These are phyloP conservation scores for Xylaria sp. DNA, from an alignment of 2,329 filamentous ascomycete species.

Conservation along the genomic window DNA sequence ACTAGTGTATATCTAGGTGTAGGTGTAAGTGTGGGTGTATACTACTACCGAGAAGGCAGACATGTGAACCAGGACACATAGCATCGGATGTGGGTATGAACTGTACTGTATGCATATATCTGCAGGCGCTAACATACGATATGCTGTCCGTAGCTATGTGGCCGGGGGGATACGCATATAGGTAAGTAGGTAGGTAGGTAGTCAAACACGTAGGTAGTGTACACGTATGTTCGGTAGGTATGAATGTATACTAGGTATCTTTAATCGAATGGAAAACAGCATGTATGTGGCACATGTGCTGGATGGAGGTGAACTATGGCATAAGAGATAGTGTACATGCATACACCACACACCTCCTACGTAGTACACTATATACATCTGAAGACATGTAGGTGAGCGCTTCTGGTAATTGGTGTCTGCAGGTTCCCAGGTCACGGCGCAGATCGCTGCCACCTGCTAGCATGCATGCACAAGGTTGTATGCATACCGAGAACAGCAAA, in stretches of 20 bases:
- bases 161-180: conserved; percentile 4
- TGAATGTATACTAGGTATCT: conserved; percentile 2
- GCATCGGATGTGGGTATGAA: neutral
- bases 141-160: conserved; percentile 12
- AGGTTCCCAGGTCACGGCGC: conserved; percentile 30
- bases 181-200: neutral
- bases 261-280: conserved; percentile 15
- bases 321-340: neutral
- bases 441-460: conserved; percentile 34
- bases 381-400: conserved; percentile 38
- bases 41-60: neutral
- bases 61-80: neutral
- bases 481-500: conserved; percentile 22
- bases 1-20: neutral
- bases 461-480: conserved; percentile 26
- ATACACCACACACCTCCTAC: neutral
- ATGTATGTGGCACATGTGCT: conserved; percentile 21
- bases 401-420: conserved; percentile 34
- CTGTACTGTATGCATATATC: conserved; percentile 4
- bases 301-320: neutral
- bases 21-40: neutral
- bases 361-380: neutral
- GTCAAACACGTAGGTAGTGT: conserved; percentile 18
- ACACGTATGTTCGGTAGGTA: neutral
- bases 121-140: conserved; percentile 26